Percentiles rank a stretch among this genome's conserved stretches.
phyloP scores from a whole-genome alignment of 2,329 filamentous ascomycete species.

The Lasiodiplodia hormozganensis region DNA sequence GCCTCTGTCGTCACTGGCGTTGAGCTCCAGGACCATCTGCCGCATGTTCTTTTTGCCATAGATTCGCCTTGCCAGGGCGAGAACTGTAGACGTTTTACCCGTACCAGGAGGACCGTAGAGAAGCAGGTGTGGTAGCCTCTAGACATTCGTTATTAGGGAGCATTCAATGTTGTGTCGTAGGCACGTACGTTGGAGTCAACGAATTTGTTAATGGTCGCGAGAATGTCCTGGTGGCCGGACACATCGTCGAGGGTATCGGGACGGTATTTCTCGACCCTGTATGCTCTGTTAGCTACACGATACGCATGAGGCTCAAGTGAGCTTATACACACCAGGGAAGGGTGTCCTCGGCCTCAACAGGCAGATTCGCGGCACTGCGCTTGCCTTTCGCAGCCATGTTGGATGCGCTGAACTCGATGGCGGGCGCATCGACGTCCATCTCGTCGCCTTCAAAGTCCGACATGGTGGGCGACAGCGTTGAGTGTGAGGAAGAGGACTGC shows the following conservation, averaged over 20 bases:
- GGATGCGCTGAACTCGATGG: constrained; percentile 75
- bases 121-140: constrained; percentile 89
- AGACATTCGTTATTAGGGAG: not conserved
- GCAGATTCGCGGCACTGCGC: constrained; percentile 88
- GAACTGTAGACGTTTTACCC: constrained; percentile 95
- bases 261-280: constrained; percentile 95
- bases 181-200: constrained; percentile 79
- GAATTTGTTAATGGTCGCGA: constrained; percentile 97
- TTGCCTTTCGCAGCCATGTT: constrained; percentile 80
- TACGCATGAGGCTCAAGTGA: not conserved
- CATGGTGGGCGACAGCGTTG: constrained; percentile 46
- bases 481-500: not conserved
- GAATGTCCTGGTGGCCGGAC: constrained; percentile 95
- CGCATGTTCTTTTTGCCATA: constrained; percentile 92
- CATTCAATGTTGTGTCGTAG: not conserved
- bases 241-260: constrained; percentile 89
- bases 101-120: constrained; percentile 97
- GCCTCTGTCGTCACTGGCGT: constrained; percentile 94
- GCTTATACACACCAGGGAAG: constrained; percentile 76
- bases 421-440: constrained; percentile 71
- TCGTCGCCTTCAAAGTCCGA: constrained; percentile 67
- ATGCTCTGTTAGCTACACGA: not conserved
- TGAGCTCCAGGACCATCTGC: constrained; percentile 98
- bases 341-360: constrained; percentile 91
- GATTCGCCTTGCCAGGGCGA: constrained; percentile 90